phyloP scores from a whole-genome alignment of 306 rosid genomes.

The Senna tora region DNA sequence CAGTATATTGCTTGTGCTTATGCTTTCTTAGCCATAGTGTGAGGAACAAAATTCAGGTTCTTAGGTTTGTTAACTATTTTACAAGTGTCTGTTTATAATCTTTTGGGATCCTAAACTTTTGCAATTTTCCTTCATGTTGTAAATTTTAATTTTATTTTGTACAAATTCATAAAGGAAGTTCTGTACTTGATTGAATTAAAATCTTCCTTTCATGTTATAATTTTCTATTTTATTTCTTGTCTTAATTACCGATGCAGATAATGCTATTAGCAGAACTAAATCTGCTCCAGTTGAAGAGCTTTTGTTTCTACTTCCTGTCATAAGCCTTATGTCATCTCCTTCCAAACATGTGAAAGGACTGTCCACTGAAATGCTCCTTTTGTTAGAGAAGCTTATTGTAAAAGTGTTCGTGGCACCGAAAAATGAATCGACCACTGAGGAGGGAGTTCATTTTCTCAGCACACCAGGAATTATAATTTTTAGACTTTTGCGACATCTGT shows the following conservation, averaged over 20 bases:
- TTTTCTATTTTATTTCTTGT: constrained; percentile 23
- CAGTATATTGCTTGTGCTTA: constrained; percentile 26
- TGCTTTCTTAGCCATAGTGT: constrained; percentile 9
- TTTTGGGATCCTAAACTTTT: constrained; percentile 23
- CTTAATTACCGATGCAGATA: constrained; percentile 55
- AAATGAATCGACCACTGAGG: constrained; percentile 46
- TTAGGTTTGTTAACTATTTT: constrained; percentile 26
- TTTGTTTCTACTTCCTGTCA: constrained; percentile 74
- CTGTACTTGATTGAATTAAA: constrained; percentile 22
- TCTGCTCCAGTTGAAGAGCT: constrained; percentile 68
- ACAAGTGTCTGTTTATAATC: constrained; percentile 23
- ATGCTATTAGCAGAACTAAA: constrained; percentile 43
- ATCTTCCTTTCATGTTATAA: constrained; percentile 26
- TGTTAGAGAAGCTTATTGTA: constrained; percentile 68
- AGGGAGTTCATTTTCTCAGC: constrained; percentile 54
- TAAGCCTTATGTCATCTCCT: constrained; percentile 90
- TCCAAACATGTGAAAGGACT: constrained; percentile 74
- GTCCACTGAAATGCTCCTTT: constrained; percentile 69
- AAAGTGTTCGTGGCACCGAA: constrained; percentile 43
- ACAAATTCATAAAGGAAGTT: constrained; percentile 21
- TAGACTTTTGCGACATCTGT: constrained; percentile 66
- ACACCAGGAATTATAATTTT: constrained; percentile 69
- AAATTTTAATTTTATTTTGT: constrained; percentile 32
- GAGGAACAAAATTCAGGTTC: background rate
- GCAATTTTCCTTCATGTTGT: constrained; percentile 22